Conservation (phyloP, 2,329 filamentous ascomycete species). For the Trichoderma hamatum region DNA sequence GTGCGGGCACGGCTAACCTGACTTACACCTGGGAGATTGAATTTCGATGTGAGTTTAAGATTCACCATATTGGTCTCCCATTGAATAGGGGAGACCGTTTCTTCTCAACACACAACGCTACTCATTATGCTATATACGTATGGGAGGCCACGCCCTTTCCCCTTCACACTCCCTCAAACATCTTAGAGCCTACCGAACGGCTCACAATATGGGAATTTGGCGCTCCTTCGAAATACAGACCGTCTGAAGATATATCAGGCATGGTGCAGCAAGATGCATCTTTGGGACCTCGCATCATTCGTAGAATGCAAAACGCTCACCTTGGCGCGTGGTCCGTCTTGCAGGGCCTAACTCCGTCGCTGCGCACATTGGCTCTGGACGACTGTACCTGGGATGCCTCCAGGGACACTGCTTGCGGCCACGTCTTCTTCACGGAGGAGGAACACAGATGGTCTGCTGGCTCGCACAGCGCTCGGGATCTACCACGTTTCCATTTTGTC, state of each 20-base stretch:
- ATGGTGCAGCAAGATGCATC: conserved; percentile 41
- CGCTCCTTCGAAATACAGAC: conserved; percentile 50
- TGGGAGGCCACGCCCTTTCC: conserved; percentile 61
- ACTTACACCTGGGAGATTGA: conserved; percentile 45
- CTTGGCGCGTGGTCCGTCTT: conserved; percentile 57
- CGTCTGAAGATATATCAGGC: conserved; percentile 50
- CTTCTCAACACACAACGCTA: conserved; percentile 61
- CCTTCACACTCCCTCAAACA: conserved; percentile 38
- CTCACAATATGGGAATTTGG: conserved; percentile 64
- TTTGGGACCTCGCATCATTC: conserved; percentile 49
- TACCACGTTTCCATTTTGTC: conserved; percentile 50
- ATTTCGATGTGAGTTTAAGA: conserved; percentile 63
- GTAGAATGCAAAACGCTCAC: conserved; percentile 53
- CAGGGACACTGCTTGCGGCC: conserved; percentile 34
- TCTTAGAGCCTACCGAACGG: conserved; percentile 44
- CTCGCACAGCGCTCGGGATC: conserved; percentile 45
- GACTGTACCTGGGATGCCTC: conserved; percentile 42
- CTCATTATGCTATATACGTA: conserved; percentile 63
- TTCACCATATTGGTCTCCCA: conserved; percentile 60
- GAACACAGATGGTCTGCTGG: conserved; percentile 54
- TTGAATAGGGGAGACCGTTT: conserved; percentile 61
- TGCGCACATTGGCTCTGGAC: conserved; percentile 57
- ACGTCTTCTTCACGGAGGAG: conserved; percentile 61
- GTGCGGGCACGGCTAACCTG: neutral
- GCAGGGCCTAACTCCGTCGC: conserved; percentile 54